Conservation (phyloP, 306 rosid species). For the Coriaria nepalensis region DNA sequence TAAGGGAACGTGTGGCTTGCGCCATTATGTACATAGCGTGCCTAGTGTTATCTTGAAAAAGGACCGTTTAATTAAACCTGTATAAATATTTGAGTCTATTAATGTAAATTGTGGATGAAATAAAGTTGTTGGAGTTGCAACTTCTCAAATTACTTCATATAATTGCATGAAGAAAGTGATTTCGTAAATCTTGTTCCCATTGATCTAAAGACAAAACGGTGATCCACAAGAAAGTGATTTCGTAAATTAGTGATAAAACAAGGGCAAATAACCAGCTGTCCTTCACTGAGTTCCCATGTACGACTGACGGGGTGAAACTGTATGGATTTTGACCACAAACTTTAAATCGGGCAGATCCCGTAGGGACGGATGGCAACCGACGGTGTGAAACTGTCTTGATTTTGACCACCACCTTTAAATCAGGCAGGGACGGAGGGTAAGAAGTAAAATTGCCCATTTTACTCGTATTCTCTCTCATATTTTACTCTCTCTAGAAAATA, state of each 20-base stretch:
- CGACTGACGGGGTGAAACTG: constrained; percentile 21
- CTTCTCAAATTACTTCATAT: too few species aligned
- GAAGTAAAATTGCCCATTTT: constrained; percentile 13
- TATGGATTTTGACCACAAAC: constrained; percentile 11
- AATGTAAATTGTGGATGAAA: too few species aligned
- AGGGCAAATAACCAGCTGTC: constrained; percentile 3
- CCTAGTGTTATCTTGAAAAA: too few species aligned
- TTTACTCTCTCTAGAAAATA: constrained; percentile 2
- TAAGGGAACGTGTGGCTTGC: too few species aligned
- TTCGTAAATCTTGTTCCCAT: too few species aligned
- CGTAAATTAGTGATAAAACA: constrained; percentile 6
- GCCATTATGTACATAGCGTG: too few species aligned
- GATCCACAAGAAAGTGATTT: too few species aligned
- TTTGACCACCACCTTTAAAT: constrained; percentile 18
- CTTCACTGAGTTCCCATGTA: constrained; percentile 30
- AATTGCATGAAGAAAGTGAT: too few species aligned
- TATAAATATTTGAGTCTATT: too few species aligned
- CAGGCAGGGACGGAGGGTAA: constrained; percentile 16
- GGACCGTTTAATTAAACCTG: too few species aligned
- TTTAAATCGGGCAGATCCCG: constrained; percentile 15
- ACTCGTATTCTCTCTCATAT: not conserved
- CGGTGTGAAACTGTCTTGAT: constrained; percentile 1
- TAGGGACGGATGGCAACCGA: constrained; percentile 15
- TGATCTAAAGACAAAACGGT: too few species aligned
- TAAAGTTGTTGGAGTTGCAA: too few species aligned